These are phyloP conservation scores for Aspergillus unguis DNA, from an alignment of 2,329 filamentous ascomycete species.

Conservation along the genomic window DNA sequence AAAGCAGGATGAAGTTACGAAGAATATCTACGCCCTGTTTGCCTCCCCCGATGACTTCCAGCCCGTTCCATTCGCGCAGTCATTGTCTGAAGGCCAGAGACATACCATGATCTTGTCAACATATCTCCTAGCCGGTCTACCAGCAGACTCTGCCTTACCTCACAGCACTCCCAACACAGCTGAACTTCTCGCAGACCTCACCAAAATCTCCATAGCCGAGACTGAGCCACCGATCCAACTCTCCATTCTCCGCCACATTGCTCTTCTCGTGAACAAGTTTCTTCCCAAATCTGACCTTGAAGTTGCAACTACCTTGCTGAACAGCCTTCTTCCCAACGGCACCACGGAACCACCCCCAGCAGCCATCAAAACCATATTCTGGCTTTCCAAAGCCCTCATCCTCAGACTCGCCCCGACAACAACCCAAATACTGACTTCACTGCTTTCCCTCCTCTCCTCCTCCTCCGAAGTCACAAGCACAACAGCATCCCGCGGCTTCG, in stretches of 20 bases:
- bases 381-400: conserved; percentile 59
- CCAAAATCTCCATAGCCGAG: conserved; percentile 32
- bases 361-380: conserved; percentile 56
- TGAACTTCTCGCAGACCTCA: conserved; percentile 34
- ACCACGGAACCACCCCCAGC: conserved; percentile 29
- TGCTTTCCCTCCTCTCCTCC: conserved; percentile 45
- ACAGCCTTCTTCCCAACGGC: conserved; percentile 27
- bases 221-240: conserved; percentile 37
- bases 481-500: conserved; percentile 56
- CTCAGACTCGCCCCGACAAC: conserved; percentile 51
- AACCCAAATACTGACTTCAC: conserved; percentile 50
- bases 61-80: conserved; percentile 34
- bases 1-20: conserved; percentile 51
- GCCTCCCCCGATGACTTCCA: conserved; percentile 32
- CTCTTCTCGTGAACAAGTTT: conserved; percentile 43
- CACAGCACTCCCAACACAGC: conserved; percentile 31
- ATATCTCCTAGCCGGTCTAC: conserved; percentile 54
- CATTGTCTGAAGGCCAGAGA: conserved; percentile 33
- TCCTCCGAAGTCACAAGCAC: conserved; percentile 48
- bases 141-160: conserved; percentile 36
- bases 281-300: conserved; percentile 33
- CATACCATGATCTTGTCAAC: conserved; percentile 56
- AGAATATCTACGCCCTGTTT: conserved; percentile 56
- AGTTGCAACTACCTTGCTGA: conserved; percentile 31
- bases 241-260: conserved; percentile 42